These are phyloP conservation scores for Adiantum capillusveneris DNA, from an alignment of 75 land plant species.

Conservation along the genomic window DNA sequence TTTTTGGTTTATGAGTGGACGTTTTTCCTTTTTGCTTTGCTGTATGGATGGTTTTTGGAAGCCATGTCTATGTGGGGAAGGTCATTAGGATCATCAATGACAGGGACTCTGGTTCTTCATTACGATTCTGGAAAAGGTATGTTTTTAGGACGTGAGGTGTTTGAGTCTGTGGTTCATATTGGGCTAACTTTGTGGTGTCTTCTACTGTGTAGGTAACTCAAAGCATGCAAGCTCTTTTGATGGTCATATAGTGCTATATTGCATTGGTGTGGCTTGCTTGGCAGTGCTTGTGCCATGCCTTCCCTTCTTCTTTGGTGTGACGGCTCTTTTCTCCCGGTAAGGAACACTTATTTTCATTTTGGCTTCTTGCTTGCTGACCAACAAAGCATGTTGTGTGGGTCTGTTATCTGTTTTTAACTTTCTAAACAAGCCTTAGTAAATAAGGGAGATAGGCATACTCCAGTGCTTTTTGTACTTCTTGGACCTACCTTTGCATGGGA, in stretches of 20 bases:
- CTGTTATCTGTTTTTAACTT: too few relatives aligned
- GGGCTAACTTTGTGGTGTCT: neutral
- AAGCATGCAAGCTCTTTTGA: conserved; percentile 51
- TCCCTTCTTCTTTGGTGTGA: conserved; percentile 73
- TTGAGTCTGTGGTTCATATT: too few relatives aligned
- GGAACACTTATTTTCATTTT: too few relatives aligned
- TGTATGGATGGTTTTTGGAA: conserved; percentile 62
- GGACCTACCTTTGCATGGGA: too few relatives aligned
- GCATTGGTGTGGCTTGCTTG: conserved; percentile 58
- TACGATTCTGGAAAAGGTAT: conserved; percentile 71
- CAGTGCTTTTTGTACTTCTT: too few relatives aligned
- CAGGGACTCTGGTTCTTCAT: conserved; percentile 25
- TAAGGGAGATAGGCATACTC: too few relatives aligned
- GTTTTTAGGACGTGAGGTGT: too few relatives aligned
- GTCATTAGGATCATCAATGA: conserved; percentile 14
- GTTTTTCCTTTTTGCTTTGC: conserved; percentile 49
- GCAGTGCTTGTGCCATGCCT: conserved; percentile 64
- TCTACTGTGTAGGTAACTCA: conserved; percentile 37
- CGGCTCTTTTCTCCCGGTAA: conserved; percentile 74
- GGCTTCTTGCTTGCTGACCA: too few relatives aligned
- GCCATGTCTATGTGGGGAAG: conserved; percentile 61
- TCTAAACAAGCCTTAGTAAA: too few relatives aligned
- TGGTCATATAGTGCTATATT: conserved; percentile 37
- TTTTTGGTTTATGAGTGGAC: conserved; percentile 86
- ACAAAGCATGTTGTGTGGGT: too few relatives aligned